Conservation (phyloP, 805 yeast genomes). For the Wickerhamia fluorescens region DNA sequence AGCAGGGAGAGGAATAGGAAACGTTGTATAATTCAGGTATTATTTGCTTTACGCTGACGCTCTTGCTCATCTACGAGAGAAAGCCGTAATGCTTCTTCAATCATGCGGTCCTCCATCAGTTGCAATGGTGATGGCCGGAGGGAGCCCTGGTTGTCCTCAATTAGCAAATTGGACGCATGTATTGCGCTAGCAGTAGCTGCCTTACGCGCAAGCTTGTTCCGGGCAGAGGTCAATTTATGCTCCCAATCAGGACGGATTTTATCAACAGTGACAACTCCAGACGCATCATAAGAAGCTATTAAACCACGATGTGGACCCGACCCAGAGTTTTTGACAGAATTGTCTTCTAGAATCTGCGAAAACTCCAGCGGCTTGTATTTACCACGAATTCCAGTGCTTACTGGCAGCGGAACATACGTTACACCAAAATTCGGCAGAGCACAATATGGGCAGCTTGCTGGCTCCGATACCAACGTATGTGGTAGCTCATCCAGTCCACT, state of each 20-base stretch:
- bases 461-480: constrained; percentile 70
- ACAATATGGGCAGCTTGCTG: constrained; percentile 91
- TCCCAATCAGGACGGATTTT: constrained; percentile 92
- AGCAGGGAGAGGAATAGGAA: background rate
- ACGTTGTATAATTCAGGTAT: constrained; percentile 1
- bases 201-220: constrained; percentile 70
- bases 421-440: constrained; percentile 83
- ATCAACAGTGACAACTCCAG: constrained; percentile 73
- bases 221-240: constrained; percentile 58
- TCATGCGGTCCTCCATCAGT: constrained; percentile 59
- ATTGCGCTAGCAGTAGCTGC: constrained; percentile 93
- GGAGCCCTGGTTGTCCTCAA: constrained; percentile 19
- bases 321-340: constrained; percentile 1
- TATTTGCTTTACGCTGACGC: constrained; percentile 22
- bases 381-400: constrained; percentile 53
- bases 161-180: constrained; percentile 76
- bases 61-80: constrained; percentile 67
- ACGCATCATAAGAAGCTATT: constrained; percentile 60
- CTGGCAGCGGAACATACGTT: constrained; percentile 55
- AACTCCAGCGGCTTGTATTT: constrained; percentile 17
- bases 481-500: constrained; percentile 28
- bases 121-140: constrained; percentile 5
- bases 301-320: constrained; percentile 15
- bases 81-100: constrained; percentile 74
- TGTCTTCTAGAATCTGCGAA: constrained; percentile 1